Conservation (phyloP, 1,284 basidiomycete species). For the Ustilago bromivora region DNA sequence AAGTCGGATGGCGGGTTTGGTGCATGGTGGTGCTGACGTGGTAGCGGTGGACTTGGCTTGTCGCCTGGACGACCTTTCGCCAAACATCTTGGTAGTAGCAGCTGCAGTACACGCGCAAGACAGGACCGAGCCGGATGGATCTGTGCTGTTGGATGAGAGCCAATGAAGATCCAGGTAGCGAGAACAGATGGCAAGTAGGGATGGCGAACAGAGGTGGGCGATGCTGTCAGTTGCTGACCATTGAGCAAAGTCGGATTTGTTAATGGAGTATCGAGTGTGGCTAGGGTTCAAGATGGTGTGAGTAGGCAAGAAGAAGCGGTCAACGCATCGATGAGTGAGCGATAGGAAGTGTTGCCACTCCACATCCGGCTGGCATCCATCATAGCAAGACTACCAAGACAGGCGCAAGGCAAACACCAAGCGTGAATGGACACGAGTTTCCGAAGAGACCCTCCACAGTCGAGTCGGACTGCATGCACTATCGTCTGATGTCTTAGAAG, state of each 20-base stretch:
- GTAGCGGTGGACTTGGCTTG: background rate
- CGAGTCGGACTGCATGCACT: background rate
- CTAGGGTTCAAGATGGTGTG: background rate
- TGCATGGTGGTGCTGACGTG: background rate
- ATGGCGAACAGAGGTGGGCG: background rate
- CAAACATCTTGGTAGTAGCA: background rate
- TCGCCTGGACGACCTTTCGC: background rate
- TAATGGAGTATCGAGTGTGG: background rate
- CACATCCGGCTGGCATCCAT: background rate
- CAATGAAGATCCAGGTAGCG: too few relatives aligned
- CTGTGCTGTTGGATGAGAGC: too few relatives aligned
- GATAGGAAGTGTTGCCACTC: background rate
- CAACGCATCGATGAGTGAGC: background rate
- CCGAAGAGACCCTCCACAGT: background rate
- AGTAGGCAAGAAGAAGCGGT: background rate
- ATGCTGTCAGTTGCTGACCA: background rate
- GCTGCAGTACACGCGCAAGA: background rate
- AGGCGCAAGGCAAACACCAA: background rate
- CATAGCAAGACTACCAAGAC: background rate
- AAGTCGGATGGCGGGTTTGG: constrained; percentile 44
- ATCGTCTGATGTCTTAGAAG: background rate
- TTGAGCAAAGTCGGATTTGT: background rate
- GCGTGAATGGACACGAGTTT: background rate
- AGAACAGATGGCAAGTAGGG: background rate
- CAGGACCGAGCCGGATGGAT: too few relatives aligned